Evolutionary conservation across 805 yeast genomes (phyloP).

Genomic region (Cyberlindnera maclurae): DNA sequence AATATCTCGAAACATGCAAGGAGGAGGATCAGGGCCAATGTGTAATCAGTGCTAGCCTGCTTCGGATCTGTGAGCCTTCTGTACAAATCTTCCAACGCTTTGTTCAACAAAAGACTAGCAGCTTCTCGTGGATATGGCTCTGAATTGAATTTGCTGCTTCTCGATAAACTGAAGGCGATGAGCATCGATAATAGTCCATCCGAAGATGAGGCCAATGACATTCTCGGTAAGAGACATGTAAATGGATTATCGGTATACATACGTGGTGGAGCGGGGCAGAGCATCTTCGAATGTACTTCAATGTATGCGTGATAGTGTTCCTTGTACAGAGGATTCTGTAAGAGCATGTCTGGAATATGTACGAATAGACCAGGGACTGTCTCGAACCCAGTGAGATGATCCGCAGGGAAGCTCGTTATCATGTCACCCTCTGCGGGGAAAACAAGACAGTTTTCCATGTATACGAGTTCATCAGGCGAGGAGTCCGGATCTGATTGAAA

Average conservation of each 20-base stretch:
- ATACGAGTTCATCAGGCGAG: slow-evolving; percentile 6
- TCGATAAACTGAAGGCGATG: slow-evolving; percentile 43
- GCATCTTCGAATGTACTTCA: slow-evolving; percentile 48
- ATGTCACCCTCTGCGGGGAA: not conserved
- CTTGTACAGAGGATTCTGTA: slow-evolving; percentile 51
- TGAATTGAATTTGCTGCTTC: slow-evolving; percentile 22
- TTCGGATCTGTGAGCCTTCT: slow-evolving; percentile 40
- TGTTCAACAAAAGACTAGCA: slow-evolving; percentile 44
- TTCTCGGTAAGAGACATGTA: slow-evolving; percentile 52
- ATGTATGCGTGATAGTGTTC: slow-evolving; percentile 59
- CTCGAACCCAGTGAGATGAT: slow-evolving; percentile 11
- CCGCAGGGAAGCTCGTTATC: not conserved
- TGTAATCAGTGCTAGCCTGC: slow-evolving; percentile 56
- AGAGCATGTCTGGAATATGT: slow-evolving; percentile 54
- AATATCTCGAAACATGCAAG: slow-evolving; percentile 50
- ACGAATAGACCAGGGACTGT: slow-evolving; percentile 7
- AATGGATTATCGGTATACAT: slow-evolving; percentile 59
- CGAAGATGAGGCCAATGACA: slow-evolving; percentile 56
- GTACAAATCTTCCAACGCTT: slow-evolving; percentile 53
- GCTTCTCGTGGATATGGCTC: slow-evolving; percentile 27
- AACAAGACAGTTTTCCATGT: slow-evolving; percentile 8
- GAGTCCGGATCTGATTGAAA: slow-evolving; percentile 2
- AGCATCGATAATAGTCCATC: slow-evolving; percentile 47
- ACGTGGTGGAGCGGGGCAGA: slow-evolving; percentile 60
- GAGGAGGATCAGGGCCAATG: slow-evolving; percentile 54